phyloP scores from a whole-genome alignment of 2,329 filamentous ascomycete genomes.

The Ploettnerulaceae sp. region DNA sequence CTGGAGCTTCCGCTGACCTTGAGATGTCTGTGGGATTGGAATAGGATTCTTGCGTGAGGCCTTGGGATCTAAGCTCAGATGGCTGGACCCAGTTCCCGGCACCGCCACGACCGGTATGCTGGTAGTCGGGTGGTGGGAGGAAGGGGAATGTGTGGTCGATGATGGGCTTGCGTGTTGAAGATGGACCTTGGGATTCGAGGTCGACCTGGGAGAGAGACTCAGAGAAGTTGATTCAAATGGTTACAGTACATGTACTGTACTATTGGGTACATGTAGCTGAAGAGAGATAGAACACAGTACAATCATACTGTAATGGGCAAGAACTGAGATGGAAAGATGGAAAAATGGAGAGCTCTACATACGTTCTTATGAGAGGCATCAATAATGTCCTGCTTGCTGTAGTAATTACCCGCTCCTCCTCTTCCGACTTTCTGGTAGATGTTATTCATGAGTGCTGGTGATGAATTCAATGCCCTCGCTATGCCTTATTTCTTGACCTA shows the following conservation, averaged over 20 bases:
- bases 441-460: slow-evolving; percentile 19
- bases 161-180: slow-evolving; percentile 33
- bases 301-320: neutral
- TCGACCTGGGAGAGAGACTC: no score
- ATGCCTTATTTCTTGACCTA: no score
- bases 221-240: no score
- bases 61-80: slow-evolving; percentile 16
- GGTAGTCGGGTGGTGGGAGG: slow-evolving; percentile 35
- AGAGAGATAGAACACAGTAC: no score
- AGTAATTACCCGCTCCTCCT: slow-evolving; percentile 61
- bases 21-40: slow-evolving; percentile 10
- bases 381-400: slow-evolving; percentile 47
- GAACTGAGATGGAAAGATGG: neutral
- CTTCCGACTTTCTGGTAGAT: slow-evolving; percentile 47
- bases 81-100: slow-evolving; percentile 53
- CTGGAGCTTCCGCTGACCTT: neutral
- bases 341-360: neutral
- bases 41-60: slow-evolving; percentile 13
- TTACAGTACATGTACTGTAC: no score
- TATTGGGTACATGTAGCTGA: no score
- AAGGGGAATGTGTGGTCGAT: slow-evolving; percentile 19
- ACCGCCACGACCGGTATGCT: slow-evolving; percentile 51
- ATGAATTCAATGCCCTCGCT: no score
- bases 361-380: slow-evolving; percentile 36
- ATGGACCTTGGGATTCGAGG: slow-evolving; percentile 9